Evolutionary conservation across 2,329 filamentous ascomycete genomes (phyloP), one percentile per base, ranked within the genome.

Genomic region (Xylariaceae sp.): DNA sequence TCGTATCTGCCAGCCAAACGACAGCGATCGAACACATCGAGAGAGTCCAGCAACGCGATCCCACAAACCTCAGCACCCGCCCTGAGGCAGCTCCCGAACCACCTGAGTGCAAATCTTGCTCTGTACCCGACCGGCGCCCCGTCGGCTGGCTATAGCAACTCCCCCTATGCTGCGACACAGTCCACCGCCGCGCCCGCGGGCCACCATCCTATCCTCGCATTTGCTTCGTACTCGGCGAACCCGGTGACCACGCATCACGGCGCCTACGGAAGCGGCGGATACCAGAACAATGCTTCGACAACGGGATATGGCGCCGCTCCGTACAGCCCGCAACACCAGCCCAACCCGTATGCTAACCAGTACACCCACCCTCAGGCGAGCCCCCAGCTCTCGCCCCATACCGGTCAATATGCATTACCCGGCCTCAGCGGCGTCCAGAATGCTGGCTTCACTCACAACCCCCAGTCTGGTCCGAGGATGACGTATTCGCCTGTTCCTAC

Each of bases 11-110:
- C 65, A 59, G 56, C 65, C 42, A 68, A 68, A 62, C 64, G 66
- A 64, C 65, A 67, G 61, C 65, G 66, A 66, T 68, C 66, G 53
- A 65, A 67, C 54, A 68, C 66, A 53, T 68, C 66, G 55, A 62
- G 64, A 64, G 67, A 70, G 48, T 64, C 65, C 39, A 61, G 59
- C 62, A 68, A 67, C 61, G 55, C 53, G 52, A 64, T 64, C 58
- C 66, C 67, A 47, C 68, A 68, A 55, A 70, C 68, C 43, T 55
- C 61, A 37, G 63, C 68, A 57, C 68, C 68, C 48, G 65, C 65
- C 55, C 62, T 70, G 47, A 64, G 68, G 54, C 66, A 67, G 55
- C 54, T 62, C 43, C 62, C 52, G 19, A 51, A 19, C 44, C 58
- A 63, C 50, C 56, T 65, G 46, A 56, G 47, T 50, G 55, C 54